These are phyloP conservation scores for Mortierella sp. DNA, from an alignment of 371 early-diverging fungal species.

Conservation along the genomic window DNA sequence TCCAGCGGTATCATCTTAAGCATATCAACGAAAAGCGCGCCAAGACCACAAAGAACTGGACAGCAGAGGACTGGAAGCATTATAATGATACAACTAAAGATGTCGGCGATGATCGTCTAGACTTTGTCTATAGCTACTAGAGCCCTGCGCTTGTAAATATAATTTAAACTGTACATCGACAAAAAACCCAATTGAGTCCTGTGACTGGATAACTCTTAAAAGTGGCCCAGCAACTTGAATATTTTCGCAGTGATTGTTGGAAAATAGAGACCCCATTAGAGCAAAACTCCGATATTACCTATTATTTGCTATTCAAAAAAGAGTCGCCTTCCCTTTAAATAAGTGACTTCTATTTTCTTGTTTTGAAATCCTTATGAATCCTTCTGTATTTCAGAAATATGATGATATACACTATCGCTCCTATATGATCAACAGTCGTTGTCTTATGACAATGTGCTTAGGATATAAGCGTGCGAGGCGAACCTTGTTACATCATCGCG, in stretches of 20 bases:
- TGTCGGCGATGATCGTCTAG: slow-evolving; percentile 41
- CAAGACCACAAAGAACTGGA: slow-evolving; percentile 36
- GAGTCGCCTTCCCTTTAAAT: not conserved
- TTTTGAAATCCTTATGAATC: slow-evolving; percentile 21
- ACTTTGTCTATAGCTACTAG: slow-evolving; percentile 15
- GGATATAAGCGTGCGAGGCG: slow-evolving; percentile 52
- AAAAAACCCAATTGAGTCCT: too few species aligned
- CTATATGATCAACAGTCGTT: slow-evolving; percentile 49
- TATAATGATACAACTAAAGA: slow-evolving; percentile 34
- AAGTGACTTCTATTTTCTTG: slow-evolving; percentile 11
- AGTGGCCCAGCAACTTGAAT: too few species aligned
- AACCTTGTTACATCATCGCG: slow-evolving; percentile 54
- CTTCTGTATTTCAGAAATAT: slow-evolving; percentile 51
- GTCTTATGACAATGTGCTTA: slow-evolving; percentile 33
- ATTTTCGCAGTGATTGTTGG: too few species aligned
- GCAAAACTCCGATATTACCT: not conserved
- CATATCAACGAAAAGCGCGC: slow-evolving; percentile 21
- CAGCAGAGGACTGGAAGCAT: slow-evolving; percentile 39
- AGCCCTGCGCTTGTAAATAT: too few species aligned
- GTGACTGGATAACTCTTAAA: too few species aligned
- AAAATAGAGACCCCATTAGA: not conserved
- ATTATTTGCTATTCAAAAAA: not conserved
- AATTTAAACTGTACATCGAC: too few species aligned
- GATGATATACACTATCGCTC: slow-evolving; percentile 45
- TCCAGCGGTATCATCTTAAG: slow-evolving; percentile 26